A percentile compares a stretch with the other conserved stretches of the same genome.
Conservation (phyloP, 257 asterid species). For the Rubia yunnanensis region DNA sequence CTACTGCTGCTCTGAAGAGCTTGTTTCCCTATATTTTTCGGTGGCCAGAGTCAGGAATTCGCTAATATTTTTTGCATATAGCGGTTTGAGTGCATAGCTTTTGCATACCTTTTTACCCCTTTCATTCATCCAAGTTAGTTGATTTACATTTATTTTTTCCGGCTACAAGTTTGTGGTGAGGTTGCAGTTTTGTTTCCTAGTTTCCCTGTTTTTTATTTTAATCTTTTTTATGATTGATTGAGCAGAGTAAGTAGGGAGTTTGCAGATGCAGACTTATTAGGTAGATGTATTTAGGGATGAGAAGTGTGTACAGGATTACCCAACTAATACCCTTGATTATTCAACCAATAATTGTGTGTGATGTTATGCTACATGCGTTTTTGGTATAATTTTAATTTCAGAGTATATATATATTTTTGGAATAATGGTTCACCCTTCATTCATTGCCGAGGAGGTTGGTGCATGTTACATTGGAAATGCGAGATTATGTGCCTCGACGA, state of each 20-base stretch:
- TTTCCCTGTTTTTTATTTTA: conserved; percentile 1
- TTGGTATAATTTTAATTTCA: too few relatives aligned
- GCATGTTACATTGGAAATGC: too few relatives aligned
- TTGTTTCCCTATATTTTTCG: conserved; percentile 19
- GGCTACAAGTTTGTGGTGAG: conserved; percentile 51
- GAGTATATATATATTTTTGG: too few relatives aligned
- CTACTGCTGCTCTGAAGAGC: conserved; percentile 53
- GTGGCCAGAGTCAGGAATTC: conserved; percentile 16
- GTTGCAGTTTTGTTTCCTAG: conserved; percentile 24
- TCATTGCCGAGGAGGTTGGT: too few relatives aligned
- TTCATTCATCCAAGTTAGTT: conserved; percentile 23
- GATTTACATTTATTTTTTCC: conserved; percentile 38
- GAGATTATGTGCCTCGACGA: too few relatives aligned
- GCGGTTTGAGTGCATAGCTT: conserved; percentile 28
- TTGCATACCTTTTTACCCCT: neutral
- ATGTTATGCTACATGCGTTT: conserved; percentile 4
- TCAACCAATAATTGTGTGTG: conserved; percentile 49
- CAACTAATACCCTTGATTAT: conserved; percentile 32
- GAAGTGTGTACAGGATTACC: conserved; percentile 52
- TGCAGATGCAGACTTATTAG: conserved; percentile 37
- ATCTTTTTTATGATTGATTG: conserved; percentile 7
- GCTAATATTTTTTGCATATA: conserved; percentile 15
- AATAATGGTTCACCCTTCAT: too few relatives aligned
- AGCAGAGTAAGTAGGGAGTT: conserved; percentile 32
- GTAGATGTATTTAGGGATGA: conserved; percentile 17